Base-by-base conservation (phyloP, 768 basidiomycete species). In the Russula sp. region DNA sequence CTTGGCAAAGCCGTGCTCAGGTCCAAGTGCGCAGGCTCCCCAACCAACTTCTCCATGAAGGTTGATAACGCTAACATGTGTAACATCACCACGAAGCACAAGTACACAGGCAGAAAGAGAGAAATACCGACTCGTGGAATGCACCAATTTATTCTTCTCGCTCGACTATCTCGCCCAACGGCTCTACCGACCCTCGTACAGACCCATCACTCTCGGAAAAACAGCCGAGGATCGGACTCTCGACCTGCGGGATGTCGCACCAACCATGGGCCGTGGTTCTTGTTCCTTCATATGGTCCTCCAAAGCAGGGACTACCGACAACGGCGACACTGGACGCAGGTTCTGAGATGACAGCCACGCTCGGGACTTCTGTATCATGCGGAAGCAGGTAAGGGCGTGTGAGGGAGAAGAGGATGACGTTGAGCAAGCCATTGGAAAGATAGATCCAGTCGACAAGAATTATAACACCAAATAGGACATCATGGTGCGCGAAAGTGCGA, bases 351-450 rank as follows among this genome's bases (percentile, higher is more conserved):
- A 14, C 26, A 24, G 22, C 30, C 32, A 5, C 5, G 10, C 30
- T 54, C 20, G 20, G 32, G 1, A 9, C 48, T 40, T 24, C 46
- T 32, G 54, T 54, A 8, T 62, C 52, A 30, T 58, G 62, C 20
- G 75, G 78, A 22, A 79, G 67, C 32, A 80, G 70, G 24, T 73
- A 72, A 9, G 79, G 79, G 10, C 79, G 75, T 2, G 79, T 80
- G 13, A 73, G 48, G 0, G 72, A 65, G 73, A 69, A 73, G 22
- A 83, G 74, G 48, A 78, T 62, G 30, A 78, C 74, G 63, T 83
- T 81, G 67, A 80, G 73, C 40, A 80, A 60, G 11, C 81, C 81
- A 0, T 77, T 80, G 30, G 76, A 75, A 8, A 78, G 73, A 65
- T 78, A 82, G 16, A 82, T 51, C 11, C 75, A 69, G 38, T 75